Evolutionary conservation across 192 early-diverging fungal species (phyloP), one percentile per base, ranked within the genome.

Genomic region (Tieghemiomyces parasiticus): DNA sequence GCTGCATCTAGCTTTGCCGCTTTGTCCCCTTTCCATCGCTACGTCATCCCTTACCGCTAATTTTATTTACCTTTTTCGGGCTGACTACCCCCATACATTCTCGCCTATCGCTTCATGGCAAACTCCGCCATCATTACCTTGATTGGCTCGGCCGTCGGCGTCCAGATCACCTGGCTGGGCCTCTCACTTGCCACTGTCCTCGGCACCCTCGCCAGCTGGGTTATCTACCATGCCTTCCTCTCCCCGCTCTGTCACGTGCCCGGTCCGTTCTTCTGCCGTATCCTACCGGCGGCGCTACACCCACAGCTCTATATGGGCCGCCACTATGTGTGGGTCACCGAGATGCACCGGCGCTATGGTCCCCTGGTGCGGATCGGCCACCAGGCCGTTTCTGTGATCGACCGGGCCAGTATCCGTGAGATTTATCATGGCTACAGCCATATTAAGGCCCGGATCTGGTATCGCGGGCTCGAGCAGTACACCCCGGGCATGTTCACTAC

Each of bases 291-390:
- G 16, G 13, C 20, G 28, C 2, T 33, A 4, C 54, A 35, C 16
- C 54, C 54, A 3, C 14, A 26, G 9, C 13, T 19, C 6, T 31
- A 13, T 29, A 34, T 33, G 2, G 54, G 54, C 20, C 14, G 20
- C 12, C 1, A 33, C 29, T 56, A n/a, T 24, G 12, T 30, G 33
- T 31, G 33, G 31, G 12, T 34, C 1, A 20, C 9, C 29, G 54
- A 56, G 24, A 6, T 12, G 4, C 54, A 56, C 32, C 14, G 20
- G 2, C 26, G 20, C 26, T 33, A 56, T 14, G 54, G 54, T 24
- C 54, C 54, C 31, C 13, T 56, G 30, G 54, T 56, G 16, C 54
- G 54, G 4, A 14, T 56, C 12, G 54, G 54, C 19, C 33, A 16
- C 54, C 29, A 56, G 12, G 24, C 54, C 13, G 34, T 56, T 19